Base-by-base conservation (phyloP, 768 basidiomycete genomes). In the Boletus reticuloceps region DNA sequence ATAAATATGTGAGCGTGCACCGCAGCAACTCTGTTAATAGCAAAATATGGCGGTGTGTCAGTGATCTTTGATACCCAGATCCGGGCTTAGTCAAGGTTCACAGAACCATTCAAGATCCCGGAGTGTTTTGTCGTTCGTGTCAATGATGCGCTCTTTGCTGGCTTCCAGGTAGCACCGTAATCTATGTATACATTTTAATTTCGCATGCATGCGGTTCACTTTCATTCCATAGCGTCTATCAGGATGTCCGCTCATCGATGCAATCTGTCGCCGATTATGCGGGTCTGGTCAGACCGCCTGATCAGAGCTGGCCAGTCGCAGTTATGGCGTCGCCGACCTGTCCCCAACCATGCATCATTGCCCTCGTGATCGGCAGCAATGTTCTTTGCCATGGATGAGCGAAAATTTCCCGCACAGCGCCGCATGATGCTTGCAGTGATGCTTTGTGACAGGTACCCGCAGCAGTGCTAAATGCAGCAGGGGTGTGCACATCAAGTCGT, bases 301-400 rank as follows among this genome's bases (percentile, higher is more conserved):
- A 61, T 43, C 12, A 22, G 45, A 29, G 29, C 29, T 29, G 34
- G 6, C 34, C 13, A 36, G 34, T 55, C 62, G 63, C 60, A 44
- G 37, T 61, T 64, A 54, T 46, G 25, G 66, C 56, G 57, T 54
- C 60, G 62, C 68, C 67, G 58, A 65, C 56, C 39, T 65, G 65
- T 65, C 65, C 48, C 65, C 68, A 58, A 67, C 54, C 62, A 66
- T 56, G 12, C 42, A 51, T 58, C 56, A 60, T 49, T 53, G 40
- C 47, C 47, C 51, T 48, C 44, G 29, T 61, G 65, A 68, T 69
- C 67, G 65, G 65, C 31, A 45, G 50, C 46, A 69, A 63, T 65
- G 58, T 36, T 41, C 39, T 44, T 27, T 58, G 50, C 53, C 41
- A 49, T 50, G 53, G 57, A 54, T 44, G 54, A 46, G 38, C 31